A percentile compares a stretch with the other conserved stretches of the same genome.
phyloP scores from a whole-genome alignment of 1,284 basidiomycete species.

The Abortiporus biennis region DNA sequence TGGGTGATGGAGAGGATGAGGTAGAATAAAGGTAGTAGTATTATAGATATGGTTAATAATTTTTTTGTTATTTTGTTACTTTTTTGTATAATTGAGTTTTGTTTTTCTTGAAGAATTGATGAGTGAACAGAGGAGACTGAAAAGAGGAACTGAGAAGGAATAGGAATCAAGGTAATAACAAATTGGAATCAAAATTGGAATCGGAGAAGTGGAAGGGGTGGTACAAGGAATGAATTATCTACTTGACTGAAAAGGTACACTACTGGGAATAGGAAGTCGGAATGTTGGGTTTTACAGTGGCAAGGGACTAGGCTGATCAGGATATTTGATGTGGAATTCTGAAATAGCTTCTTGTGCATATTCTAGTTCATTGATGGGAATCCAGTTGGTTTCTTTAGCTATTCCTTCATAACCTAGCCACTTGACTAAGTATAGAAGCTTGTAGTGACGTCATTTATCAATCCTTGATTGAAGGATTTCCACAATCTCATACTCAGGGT shows the following conservation, averaged over 20 bases:
- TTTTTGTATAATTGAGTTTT: background rate
- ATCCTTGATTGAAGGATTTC: constrained; percentile 7
- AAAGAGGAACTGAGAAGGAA: background rate
- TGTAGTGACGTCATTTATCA: constrained; percentile 1
- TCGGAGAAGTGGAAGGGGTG: too few species aligned
- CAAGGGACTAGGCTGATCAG: background rate
- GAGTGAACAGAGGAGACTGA: background rate
- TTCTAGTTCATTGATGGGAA: constrained; percentile 5
- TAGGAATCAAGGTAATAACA: too few species aligned
- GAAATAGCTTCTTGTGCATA: background rate
- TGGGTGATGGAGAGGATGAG: background rate
- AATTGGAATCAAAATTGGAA: too few species aligned
- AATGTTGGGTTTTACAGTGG: background rate
- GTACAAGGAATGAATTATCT: too few species aligned
- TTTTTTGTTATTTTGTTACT: background rate
- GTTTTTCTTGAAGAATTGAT: too few species aligned
- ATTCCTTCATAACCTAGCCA: too few species aligned
- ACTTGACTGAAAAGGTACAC: too few species aligned
- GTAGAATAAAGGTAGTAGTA: background rate
- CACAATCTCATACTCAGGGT: constrained; percentile 1
- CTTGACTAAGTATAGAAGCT: constrained; percentile 6
- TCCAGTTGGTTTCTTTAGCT: too few species aligned
- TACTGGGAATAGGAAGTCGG: background rate
- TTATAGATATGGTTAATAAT: background rate
- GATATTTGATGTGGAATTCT: background rate